Evolutionary conservation across 768 basidiomycete genomes (phyloP).

Genomic region (Boletus rex-veris): DNA sequence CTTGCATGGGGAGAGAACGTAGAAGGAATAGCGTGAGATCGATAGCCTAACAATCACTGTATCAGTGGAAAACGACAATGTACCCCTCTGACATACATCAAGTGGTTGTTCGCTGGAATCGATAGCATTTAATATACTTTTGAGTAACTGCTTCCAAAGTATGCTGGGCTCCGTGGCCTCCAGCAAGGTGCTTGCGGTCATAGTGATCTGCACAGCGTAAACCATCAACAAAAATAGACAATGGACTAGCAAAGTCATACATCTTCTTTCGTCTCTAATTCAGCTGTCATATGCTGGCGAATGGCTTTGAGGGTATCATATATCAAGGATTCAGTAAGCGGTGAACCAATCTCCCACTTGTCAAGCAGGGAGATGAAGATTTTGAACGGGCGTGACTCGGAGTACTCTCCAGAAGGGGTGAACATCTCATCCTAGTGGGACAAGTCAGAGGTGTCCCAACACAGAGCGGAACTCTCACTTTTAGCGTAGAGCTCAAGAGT

Average conservation of each 20-base stretch:
- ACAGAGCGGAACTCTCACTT: slow-evolving; percentile 39
- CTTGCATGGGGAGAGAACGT: slow-evolving; percentile 67
- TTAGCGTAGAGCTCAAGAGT: slow-evolving; percentile 65
- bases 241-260: slow-evolving; percentile 36
- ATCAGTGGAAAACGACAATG: slow-evolving; percentile 2
- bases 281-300: slow-evolving; percentile 49
- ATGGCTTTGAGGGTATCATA: slow-evolving; percentile 79
- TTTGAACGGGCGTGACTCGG: slow-evolving; percentile 87
- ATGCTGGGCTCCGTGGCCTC: slow-evolving; percentile 90
- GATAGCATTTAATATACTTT: slow-evolving; percentile 54
- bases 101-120: slow-evolving; percentile 37
- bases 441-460: slow-evolving; percentile 11
- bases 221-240: not conserved
- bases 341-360: slow-evolving; percentile 93
- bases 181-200: slow-evolving; percentile 85
- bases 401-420: slow-evolving; percentile 64
- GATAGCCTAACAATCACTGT: slow-evolving; percentile 47
- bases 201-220: slow-evolving; percentile 47
- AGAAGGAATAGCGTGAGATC: slow-evolving; percentile 71
- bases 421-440: slow-evolving; percentile 68
- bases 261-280: slow-evolving; percentile 56
- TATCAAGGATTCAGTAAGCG: slow-evolving; percentile 72
- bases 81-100: slow-evolving; percentile 43
- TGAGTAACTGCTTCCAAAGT: slow-evolving; percentile 77
- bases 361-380: slow-evolving; percentile 93